Evolutionary conservation across 495 filamentous ascomycete genomes (phyloP), one percentile per base, ranked within the genome.

Genomic region (Trichocladium uniseriatum): DNA sequence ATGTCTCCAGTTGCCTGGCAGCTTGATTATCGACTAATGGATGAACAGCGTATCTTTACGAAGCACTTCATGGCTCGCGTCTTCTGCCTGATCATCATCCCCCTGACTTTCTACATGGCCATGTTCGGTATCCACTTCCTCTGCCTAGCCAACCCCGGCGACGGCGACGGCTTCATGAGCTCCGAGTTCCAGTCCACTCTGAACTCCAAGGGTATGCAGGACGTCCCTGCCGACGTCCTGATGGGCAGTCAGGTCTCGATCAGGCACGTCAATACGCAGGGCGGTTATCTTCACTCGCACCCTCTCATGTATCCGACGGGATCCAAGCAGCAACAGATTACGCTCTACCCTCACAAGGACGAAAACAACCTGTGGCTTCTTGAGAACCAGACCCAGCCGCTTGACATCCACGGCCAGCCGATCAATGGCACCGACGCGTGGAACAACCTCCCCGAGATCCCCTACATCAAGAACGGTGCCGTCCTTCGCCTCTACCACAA

Each of bases 101-200:
- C 92, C 9, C 47, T 89, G 6, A 79, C 77, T 20, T 95, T 97
- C 70, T 98, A 98, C 70, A 81, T 95, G 72, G 82, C 78, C 53
- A 92, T 97, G 82, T 98, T 98, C 60, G 89, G 77, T 13, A 89
- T 98, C 56, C 92, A 98, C 70, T 97, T 98, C 71, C 54, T 87
- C 51, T 94, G 87, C 72, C 76, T 98, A 22, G 78, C 81, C 24
- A 97, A 98, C 64, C 94, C 92, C 7, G 92, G 92, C 42, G 92
- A 98, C 19, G 92, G 92, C 38, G 92, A 98, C 65, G 92, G 92
- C 45, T 98, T 98, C 75, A 98, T 98, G 92, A 95, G 88, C 53
- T 94, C 90, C 28, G 94, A 98, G 65, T 98, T 98, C 72, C 94
- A 97, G 67, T 87, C 94, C 19, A 98, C 92, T 2, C 73, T 98